A percentile compares a stretch with the other conserved stretches of the same genome.
Evolutionary conservation across 768 basidiomycete species (phyloP).

Genomic region (Suillus cothurnatus): DNA sequence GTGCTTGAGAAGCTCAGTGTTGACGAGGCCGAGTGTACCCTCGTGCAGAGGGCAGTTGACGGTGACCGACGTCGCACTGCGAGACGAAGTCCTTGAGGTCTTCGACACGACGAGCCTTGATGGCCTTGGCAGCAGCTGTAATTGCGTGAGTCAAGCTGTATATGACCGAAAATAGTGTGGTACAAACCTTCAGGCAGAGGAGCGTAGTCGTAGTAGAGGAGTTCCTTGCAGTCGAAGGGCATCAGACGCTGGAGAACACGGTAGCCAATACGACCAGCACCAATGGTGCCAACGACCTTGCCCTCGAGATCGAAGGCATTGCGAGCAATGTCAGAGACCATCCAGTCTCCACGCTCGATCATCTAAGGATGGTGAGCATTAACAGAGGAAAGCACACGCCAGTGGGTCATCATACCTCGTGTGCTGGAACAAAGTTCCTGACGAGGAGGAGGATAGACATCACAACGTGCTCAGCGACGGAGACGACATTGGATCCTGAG

Average conservation of each 20-base stretch:
- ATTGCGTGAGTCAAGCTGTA: not conserved
- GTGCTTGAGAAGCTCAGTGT: conserved; percentile 79
- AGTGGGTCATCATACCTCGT: conserved; percentile 56
- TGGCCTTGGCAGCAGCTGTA: conserved; percentile 62
- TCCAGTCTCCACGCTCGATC: conserved; percentile 86
- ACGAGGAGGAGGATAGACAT: conserved; percentile 92
- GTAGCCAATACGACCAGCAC: conserved; percentile 83
- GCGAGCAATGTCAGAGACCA: conserved; percentile 80
- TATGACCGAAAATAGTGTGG: not conserved
- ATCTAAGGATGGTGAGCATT: conserved; percentile 44
- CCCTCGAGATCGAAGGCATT: conserved; percentile 87
- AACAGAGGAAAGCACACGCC: not conserved
- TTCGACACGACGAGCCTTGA: conserved; percentile 74
- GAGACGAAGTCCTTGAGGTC: conserved; percentile 66
- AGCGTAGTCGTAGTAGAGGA: conserved; percentile 87
- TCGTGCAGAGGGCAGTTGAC: conserved; percentile 90
- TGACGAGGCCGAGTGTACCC: conserved; percentile 77
- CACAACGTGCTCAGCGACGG: conserved; percentile 88
- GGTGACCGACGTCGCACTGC: conserved; percentile 78
- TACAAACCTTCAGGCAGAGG: conserved; percentile 60
- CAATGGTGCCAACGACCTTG: conserved; percentile 92
- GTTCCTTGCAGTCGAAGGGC: conserved; percentile 88
- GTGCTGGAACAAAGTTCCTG: conserved; percentile 86
- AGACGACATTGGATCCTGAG: conserved; percentile 87
- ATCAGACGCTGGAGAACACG: conserved; percentile 78